Percentiles rank a stretch among this genome's conserved stretches.
phyloP scores from a whole-genome alignment of 306 rosid genomes.

The Leucaena leucocephala region DNA sequence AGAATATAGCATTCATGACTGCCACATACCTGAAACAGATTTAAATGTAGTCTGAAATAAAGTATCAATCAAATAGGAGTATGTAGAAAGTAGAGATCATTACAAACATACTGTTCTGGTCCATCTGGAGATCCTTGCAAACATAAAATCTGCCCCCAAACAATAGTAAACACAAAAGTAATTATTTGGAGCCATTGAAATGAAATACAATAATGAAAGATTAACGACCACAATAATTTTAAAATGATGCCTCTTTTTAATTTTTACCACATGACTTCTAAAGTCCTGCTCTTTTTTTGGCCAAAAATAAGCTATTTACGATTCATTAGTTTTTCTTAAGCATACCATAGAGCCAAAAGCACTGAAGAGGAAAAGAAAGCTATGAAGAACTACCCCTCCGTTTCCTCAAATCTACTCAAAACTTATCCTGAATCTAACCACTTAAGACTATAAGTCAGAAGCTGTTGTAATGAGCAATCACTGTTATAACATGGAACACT shows the following conservation, averaged over 20 bases:
- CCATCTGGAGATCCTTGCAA: constrained; percentile 95
- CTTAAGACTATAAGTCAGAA: not conserved
- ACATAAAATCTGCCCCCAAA: constrained; percentile 75
- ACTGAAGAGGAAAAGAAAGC: not conserved
- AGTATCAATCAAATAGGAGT: constrained; percentile 35
- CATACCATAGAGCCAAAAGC: not conserved
- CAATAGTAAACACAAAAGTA: constrained; percentile 37
- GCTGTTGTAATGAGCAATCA: not conserved
- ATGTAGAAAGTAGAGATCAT: constrained; percentile 28
- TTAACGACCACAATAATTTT: constrained; percentile 7
- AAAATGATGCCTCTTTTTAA: not conserved
- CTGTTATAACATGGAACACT: not conserved
- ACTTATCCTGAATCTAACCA: not conserved
- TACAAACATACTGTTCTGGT: constrained; percentile 79
- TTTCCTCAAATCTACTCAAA: not conserved
- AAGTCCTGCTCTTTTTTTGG: constrained; percentile 3
- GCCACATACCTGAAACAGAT: constrained; percentile 86
- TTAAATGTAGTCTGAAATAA: constrained; percentile 20
- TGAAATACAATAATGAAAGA: not conserved
- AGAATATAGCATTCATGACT: constrained; percentile 91
- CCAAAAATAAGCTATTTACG: constrained; percentile 12
- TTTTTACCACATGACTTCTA: not conserved
- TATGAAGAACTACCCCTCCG: not conserved
- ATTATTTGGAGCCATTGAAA: constrained; percentile 18
- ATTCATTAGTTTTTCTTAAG: not conserved